phyloP scores from a whole-genome alignment of 257 asterid species.

The Przewalskia tangutica region DNA sequence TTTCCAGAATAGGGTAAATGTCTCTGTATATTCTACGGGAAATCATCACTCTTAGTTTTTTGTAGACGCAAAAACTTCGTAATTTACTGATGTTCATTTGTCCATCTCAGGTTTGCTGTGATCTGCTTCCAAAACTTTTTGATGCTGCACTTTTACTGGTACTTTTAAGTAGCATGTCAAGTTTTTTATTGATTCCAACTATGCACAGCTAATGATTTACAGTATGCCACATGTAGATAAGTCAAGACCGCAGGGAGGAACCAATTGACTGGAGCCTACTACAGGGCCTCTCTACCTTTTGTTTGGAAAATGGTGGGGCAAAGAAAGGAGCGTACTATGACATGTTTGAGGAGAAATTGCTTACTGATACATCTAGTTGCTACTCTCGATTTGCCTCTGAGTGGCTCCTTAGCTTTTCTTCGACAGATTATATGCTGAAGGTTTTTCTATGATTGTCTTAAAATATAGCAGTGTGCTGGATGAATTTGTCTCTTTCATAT shows the following conservation, averaged over 20 bases:
- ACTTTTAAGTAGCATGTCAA: slow-evolving; percentile 4
- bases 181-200: slow-evolving; percentile 2
- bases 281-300: slow-evolving; percentile 10
- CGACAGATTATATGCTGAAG: slow-evolving; percentile 9
- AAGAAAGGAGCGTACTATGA: background rate
- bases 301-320: slow-evolving; percentile 5
- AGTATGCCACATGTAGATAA: slow-evolving; percentile 5
- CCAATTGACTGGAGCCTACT: slow-evolving; percentile 10
- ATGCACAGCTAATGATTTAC: background rate
- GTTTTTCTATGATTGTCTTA: background rate
- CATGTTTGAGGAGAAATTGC: slow-evolving; percentile 13
- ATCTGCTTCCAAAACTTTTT: slow-evolving; percentile 2
- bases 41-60: background rate
- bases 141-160: slow-evolving; percentile 14
- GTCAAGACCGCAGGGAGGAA: slow-evolving; percentile 13
- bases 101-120: slow-evolving; percentile 13
- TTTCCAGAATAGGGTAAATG: slow-evolving; percentile 9
- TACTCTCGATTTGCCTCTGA: slow-evolving; percentile 7
- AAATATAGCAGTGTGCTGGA: background rate
- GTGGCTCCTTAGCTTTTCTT: slow-evolving; percentile 14
- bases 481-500: background rate
- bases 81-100: background rate
- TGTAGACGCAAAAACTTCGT: background rate
- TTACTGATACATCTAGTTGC: slow-evolving; percentile 6
- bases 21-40: background rate